phyloP scores from a whole-genome alignment of 768 basidiomycete species.

The Leccinellum rugosiceps region DNA sequence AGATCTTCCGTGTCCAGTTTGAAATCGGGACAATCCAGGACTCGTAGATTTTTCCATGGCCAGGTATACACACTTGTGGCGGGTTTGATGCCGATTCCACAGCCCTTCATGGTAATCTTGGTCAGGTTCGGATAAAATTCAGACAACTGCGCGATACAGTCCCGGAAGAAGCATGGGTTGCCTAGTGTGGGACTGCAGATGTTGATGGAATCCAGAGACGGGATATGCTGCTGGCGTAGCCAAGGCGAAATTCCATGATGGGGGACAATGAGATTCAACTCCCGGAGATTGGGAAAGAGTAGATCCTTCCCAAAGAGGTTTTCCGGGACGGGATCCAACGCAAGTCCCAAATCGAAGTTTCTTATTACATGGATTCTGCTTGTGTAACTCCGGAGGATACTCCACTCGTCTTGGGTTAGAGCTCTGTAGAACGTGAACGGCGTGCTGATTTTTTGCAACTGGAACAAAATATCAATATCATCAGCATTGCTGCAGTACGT shows the following conservation, averaged over 20 bases:
- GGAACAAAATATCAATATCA: neutral
- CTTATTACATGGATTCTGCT: neutral
- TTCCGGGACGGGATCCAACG: neutral
- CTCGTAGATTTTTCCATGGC: neutral
- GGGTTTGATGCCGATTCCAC: neutral
- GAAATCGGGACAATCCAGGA: neutral
- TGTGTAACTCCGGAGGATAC: neutral
- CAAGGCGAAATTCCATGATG: neutral
- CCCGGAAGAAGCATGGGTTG: neutral
- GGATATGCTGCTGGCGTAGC: neutral
- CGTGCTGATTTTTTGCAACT: neutral
- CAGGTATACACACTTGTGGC: neutral
- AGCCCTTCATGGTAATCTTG: neutral
- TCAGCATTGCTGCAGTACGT: neutral
- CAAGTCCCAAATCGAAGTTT: neutral
- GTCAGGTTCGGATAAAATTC: neutral
- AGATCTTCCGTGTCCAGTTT: neutral
- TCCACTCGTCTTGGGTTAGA: neutral
- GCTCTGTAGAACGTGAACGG: neutral
- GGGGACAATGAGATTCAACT: neutral
- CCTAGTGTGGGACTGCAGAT: neutral
- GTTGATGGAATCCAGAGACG: neutral
- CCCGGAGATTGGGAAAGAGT: neutral
- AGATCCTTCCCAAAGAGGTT: neutral
- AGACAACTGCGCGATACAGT: neutral